phyloP scores from a whole-genome alignment of 2,329 filamentous ascomycete genomes.

The Penicillium freii region DNA sequence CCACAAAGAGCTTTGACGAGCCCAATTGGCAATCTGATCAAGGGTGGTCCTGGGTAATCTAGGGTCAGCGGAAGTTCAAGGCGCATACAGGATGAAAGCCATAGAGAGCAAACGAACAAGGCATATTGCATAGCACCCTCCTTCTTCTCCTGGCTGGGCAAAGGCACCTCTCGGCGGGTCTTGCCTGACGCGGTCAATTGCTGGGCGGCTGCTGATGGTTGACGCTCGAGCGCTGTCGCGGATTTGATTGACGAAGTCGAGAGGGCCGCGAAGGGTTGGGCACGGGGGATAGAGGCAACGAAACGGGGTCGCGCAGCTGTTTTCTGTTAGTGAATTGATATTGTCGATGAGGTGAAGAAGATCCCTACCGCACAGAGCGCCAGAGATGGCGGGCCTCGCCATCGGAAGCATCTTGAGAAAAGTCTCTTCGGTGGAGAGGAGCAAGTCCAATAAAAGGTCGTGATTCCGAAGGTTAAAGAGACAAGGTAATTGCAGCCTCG shows the following conservation, averaged over 20 bases:
- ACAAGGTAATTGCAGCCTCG: neutral
- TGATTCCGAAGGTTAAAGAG: neutral
- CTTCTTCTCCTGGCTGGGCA: slow-evolving; percentile 51
- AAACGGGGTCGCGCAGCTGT: slow-evolving; percentile 30
- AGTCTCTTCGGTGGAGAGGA: neutral
- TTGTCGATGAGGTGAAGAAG: slow-evolving; percentile 1
- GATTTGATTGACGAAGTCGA: slow-evolving; percentile 46
- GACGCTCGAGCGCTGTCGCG: slow-evolving; percentile 43
- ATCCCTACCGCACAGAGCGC: slow-evolving; percentile 30
- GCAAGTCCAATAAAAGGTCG: slow-evolving; percentile 3
- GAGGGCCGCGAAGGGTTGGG: slow-evolving; percentile 39
- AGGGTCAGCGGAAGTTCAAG: slow-evolving; percentile 10
- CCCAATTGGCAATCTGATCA: slow-evolving; percentile 84
- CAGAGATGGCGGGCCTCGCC: slow-evolving; percentile 26
- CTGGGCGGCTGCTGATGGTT: slow-evolving; percentile 30
- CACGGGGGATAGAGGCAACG: slow-evolving; percentile 33
- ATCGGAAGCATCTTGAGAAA: slow-evolving; percentile 29
- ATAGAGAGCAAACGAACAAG: slow-evolving; percentile 36
- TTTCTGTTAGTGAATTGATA: slow-evolving; percentile 21
- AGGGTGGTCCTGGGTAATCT: slow-evolving; percentile 38
- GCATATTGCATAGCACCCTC: slow-evolving; percentile 54
- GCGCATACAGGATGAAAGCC: neutral
- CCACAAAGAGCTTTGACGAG: slow-evolving; percentile 82
- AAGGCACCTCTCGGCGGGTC: slow-evolving; percentile 47
- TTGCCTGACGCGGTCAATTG: slow-evolving; percentile 45